Evolutionary conservation across 495 filamentous ascomycete species (phyloP).

Genomic region (Penicillium angulare): DNA sequence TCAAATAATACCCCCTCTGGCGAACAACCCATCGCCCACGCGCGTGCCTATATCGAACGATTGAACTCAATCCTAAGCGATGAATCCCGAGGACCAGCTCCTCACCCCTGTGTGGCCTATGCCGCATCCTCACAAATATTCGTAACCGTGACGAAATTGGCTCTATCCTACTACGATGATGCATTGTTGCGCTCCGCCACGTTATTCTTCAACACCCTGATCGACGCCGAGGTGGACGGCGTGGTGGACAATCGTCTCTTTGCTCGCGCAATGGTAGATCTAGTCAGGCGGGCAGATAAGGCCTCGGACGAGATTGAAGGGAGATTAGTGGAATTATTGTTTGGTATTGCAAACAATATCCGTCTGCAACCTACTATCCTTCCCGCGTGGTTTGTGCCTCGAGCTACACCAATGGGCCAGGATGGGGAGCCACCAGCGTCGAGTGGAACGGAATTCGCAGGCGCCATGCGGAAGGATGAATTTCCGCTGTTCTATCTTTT

Average conservation of each 20-base stretch:
- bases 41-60: slow-evolving; percentile 57
- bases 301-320: slow-evolving; percentile 74
- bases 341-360: slow-evolving; percentile 93
- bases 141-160: slow-evolving; percentile 81
- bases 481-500: slow-evolving; percentile 95
- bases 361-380: slow-evolving; percentile 81
- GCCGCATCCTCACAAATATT: slow-evolving; percentile 83
- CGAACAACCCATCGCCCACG: slow-evolving; percentile 49
- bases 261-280: slow-evolving; percentile 75
- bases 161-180: slow-evolving; percentile 73
- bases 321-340: slow-evolving; percentile 84
- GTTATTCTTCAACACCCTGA: slow-evolving; percentile 78
- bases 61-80: slow-evolving; percentile 80
- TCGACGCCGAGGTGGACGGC: slow-evolving; percentile 93
- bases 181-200: slow-evolving; percentile 79
- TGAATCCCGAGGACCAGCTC: slow-evolving; percentile 81
- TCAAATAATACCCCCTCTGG: slow-evolving; percentile 52
- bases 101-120: slow-evolving; percentile 85
- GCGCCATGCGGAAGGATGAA: slow-evolving; percentile 83
- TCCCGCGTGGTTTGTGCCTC: slow-evolving; percentile 76
- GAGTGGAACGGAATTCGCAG: slow-evolving; percentile 68
- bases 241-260: slow-evolving; percentile 84
- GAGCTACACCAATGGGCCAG: slow-evolving; percentile 26
- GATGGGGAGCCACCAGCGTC: slow-evolving; percentile 44
- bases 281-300: slow-evolving; percentile 58